These are phyloP conservation scores for Nannizziopsis arthrosporioides DNA, from an alignment of 2,329 filamentous ascomycete genomes.

Conservation along the genomic window DNA sequence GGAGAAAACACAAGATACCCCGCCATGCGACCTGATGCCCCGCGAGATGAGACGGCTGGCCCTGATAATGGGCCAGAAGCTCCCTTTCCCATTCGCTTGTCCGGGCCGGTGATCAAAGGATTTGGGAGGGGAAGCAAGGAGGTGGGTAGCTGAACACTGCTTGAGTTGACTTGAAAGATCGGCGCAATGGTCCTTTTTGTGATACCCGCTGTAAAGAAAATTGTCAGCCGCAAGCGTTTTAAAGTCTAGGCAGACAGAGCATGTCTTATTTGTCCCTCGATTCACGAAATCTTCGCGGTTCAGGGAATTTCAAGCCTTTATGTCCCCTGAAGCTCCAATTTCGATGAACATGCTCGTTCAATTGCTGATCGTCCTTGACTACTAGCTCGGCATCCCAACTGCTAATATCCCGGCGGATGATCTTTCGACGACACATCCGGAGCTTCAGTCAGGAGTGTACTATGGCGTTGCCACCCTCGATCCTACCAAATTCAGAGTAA, in stretches of 20 bases:
- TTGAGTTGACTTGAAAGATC: neutral
- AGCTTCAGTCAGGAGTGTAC: conserved; percentile 71
- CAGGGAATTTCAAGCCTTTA: neutral
- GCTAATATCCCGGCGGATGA: conserved; percentile 66
- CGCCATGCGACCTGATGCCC: conserved; percentile 38
- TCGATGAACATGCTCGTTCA: neutral
- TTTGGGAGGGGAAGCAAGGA: conserved; percentile 92
- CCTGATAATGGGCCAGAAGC: conserved; percentile 58
- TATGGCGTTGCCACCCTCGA: conserved; percentile 78
- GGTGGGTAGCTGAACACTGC: conserved; percentile 34
- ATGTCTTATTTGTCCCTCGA: neutral
- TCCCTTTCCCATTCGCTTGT: conserved; percentile 74
- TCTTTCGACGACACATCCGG: conserved; percentile 47
- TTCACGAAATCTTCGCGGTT: neutral
- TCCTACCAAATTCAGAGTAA: conserved; percentile 29
- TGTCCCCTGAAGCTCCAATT: neutral
- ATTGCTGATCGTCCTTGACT: neutral
- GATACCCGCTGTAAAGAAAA: neutral
- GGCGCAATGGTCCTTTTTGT: neutral
- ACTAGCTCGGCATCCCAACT: conserved; percentile 83
- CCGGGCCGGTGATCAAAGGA: conserved; percentile 78
- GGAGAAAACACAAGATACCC: neutral
- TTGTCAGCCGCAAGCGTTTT: no score
- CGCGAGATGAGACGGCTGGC: conserved; percentile 61
- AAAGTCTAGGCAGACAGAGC: no score